Evolutionary conservation across 768 basidiomycete species (phyloP), one percentile per base, ranked within the genome.

Genomic region (Tubosaeta sp.): DNA sequence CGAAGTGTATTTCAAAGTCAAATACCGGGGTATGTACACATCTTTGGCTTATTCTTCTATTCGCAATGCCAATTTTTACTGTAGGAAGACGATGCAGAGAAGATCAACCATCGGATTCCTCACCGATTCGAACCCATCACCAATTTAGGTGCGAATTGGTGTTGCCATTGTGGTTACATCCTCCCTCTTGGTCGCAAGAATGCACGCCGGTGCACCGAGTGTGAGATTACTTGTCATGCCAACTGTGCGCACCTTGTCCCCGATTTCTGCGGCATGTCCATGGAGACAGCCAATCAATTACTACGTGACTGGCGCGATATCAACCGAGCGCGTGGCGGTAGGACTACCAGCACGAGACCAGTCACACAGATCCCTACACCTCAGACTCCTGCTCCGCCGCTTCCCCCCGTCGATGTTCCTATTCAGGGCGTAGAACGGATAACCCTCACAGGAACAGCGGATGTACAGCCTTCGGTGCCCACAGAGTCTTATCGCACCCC

Each of bases 181-280:
- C 80, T 96, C 22, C 94, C 96, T 49, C 81, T 98, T 43, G 95
- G 95, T 46, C 85, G 94, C 58, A 98, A 98, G 77, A 95, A 97
- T 68, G 88, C 95, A 19, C 84, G 93, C 49, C 89, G 88, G 70
- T 99, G 96, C 68, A 85, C 90, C 0, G 95, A 98, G 69, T 99
- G 96, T 72, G 84, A 87, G 62, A 85, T 98, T 59, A 97, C 95
- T 41, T 97, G 94, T 61, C 96, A 99, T 70, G 93, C 92, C 18
- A 90, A 93, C 57, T 99, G 96, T 71, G 90, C 94, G 1, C 96
- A 99, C 69, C 82, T 98, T 51, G 96, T 99, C 35, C 96, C 96
- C 52, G 95, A 99, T 71, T 98, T 99, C 71, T 99, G 96, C 63
- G 96, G 96, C 38, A 97, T 99, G 94, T 93, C 94, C 32, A 98